Conservation (phyloP, 73 alveolate species). For the Symbiodinium natans region DNA sequence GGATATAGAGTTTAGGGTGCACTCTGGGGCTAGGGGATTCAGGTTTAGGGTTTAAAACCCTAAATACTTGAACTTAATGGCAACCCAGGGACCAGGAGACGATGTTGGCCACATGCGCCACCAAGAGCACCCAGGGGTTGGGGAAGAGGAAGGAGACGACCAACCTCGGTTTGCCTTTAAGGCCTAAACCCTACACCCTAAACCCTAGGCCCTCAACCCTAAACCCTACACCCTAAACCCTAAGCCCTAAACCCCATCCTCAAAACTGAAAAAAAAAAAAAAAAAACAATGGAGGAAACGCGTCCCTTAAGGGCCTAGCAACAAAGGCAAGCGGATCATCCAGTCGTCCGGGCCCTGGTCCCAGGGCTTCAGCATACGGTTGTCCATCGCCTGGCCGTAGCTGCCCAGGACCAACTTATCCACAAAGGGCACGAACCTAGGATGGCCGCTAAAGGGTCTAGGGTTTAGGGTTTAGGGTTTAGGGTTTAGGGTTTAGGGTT, state of each 20-base stretch:
- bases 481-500: not conserved
- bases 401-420: not conserved
- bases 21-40: no score
- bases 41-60: no score
- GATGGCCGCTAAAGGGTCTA: no score
- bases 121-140: not conserved
- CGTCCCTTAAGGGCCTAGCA: not conserved
- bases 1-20: no score
- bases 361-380: not conserved
- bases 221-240: not conserved
- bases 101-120: not conserved
- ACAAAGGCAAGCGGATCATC: not conserved
- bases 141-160: not conserved
- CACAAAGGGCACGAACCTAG: no score
- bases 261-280: not conserved
- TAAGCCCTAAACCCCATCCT: not conserved
- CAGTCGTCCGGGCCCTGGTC: not conserved
- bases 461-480: not conserved
- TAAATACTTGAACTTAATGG: no score
- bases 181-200: not conserved
- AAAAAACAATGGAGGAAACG: no score
- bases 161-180: no score
- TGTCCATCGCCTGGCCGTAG: constrained; percentile 5
- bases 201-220: not conserved
- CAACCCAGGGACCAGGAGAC: no score